Percentiles rank a stretch among this genome's conserved stretches.
These are phyloP conservation scores for Leccinum incarnatum DNA, from an alignment of 768 basidiomycete genomes.

Conservation along the genomic window DNA sequence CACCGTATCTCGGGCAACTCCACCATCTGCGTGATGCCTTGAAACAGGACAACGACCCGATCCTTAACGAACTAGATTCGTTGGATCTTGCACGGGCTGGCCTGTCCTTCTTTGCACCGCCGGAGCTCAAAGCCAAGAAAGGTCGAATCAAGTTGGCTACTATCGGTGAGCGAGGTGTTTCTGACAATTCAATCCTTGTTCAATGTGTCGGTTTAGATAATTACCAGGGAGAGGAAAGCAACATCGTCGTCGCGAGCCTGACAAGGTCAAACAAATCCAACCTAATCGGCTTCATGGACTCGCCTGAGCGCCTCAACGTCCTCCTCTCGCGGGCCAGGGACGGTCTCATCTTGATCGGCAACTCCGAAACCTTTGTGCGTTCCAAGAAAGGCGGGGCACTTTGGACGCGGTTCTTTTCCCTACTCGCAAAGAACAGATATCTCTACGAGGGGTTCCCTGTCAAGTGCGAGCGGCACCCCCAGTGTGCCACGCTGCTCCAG, in stretches of 20 bases:
- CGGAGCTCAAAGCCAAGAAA: constrained; percentile 37
- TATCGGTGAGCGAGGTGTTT: constrained; percentile 44
- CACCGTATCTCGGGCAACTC: constrained; percentile 68
- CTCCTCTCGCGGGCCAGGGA: constrained; percentile 66
- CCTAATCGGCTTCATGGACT: constrained; percentile 69
- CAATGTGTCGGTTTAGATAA: constrained; percentile 48
- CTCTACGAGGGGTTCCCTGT: constrained; percentile 44
- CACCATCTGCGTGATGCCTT: constrained; percentile 45
- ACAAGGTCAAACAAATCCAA: constrained; percentile 55
- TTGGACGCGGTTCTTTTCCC: constrained; percentile 8
- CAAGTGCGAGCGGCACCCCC: constrained; percentile 51
- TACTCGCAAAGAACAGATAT: neutral
- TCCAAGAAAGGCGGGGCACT: constrained; percentile 11
- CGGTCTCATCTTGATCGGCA: constrained; percentile 64
- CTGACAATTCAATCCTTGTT: neutral
- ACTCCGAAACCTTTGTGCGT: constrained; percentile 28
- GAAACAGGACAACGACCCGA: constrained; percentile 46
- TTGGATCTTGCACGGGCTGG: constrained; percentile 58
- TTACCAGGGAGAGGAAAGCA: constrained; percentile 73
- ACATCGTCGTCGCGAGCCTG: constrained; percentile 60
- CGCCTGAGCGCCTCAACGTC: constrained; percentile 68
- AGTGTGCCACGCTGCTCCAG: constrained; percentile 36
- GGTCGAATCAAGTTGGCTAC: constrained; percentile 57
- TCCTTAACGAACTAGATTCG: constrained; percentile 61
- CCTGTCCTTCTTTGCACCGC: constrained; percentile 33